Conservation (phyloP, 495 filamentous ascomycete species). For the Neurospora sp. region DNA sequence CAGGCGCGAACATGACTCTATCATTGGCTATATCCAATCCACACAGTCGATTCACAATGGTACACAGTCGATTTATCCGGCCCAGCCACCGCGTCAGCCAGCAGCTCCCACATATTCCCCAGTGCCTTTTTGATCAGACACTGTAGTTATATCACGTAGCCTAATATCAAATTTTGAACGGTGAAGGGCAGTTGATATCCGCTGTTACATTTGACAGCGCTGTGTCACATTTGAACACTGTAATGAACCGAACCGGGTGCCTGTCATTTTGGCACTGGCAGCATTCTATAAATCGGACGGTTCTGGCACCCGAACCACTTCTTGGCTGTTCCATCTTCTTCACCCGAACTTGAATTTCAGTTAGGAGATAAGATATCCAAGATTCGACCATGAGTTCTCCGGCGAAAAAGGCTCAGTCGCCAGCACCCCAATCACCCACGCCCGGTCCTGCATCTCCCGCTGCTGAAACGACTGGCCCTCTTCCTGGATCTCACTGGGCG, state of each 20-base stretch:
- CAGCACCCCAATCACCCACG: slow-evolving; percentile 62
- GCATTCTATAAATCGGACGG: not conserved
- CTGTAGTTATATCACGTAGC: not conserved
- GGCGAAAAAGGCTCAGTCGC: slow-evolving; percentile 60
- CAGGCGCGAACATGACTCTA: too few species aligned
- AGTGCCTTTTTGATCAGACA: not conserved
- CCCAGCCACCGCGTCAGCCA: too few species aligned
- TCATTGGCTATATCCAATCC: too few species aligned
- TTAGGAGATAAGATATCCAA: not conserved
- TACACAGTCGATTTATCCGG: too few species aligned
- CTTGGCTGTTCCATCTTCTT: too few species aligned
- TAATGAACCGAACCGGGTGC: too few species aligned
- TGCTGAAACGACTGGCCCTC: not conserved
- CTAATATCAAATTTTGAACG: not conserved
- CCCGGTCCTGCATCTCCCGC: slow-evolving; percentile 40
- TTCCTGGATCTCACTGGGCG: slow-evolving; percentile 6
- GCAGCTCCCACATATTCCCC: too few species aligned
- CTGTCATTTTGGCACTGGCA: too few species aligned
- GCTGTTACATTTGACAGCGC: too few species aligned
- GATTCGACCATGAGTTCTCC: not conserved
- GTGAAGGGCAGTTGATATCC: not conserved
- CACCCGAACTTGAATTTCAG: not conserved
- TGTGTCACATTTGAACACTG: too few species aligned
- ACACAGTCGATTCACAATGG: too few species aligned
- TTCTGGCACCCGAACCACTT: not conserved